Base-by-base conservation (phyloP, 2,329 filamentous ascomycete genomes). In the Niveomyces coronatus region DNA sequence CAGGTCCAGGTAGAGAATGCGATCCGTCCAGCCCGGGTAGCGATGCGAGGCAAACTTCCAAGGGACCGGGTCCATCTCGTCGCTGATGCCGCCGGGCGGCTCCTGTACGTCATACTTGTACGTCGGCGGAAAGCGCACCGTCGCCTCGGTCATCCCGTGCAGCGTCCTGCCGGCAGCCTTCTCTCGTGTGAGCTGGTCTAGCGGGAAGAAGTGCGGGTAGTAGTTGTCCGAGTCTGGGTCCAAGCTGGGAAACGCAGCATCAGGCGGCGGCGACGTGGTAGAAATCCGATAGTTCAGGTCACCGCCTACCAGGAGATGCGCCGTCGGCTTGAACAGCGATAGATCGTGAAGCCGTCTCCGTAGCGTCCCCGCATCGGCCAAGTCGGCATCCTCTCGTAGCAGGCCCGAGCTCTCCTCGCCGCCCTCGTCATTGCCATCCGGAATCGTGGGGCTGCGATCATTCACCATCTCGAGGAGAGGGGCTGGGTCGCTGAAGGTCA, bases 261-360 rank as follows among this genome's bases (percentile, higher is more conserved):
- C 61, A 1, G 71, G 64, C 0, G 67, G 63, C 1, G 88, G 87
- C 0, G 71, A 64, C 1, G 68, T 70, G 44, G 78, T 71, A 7
- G 79, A 76, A 14, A 89, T 93, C 48, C 91, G 82, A 61, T 98
- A 98, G 66, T 98, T 98, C 43, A 98, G 71, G 57, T 98, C 91
- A 17, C 91, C 91, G 1, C 81, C 82, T 32, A 96, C 68, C 56
- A 96, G 94, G 1, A 95, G 67, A 55, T 94, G 79, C 4, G 79
- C 79, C 4, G 70, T 72, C 1, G 85, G 76, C 35, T 74, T 76
- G 64, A 88, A 95, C 40, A 96, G 75, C 23, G 76, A 77, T 28
- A 76, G 63, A 46, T 71, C 58, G 48, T 75, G 70, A 4, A 78
- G 60, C 22, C 57, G 56, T 38, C 60, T 59, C 48, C 67, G 67